Base-by-base conservation (phyloP, 495 filamentous ascomycete species). In the Apodospora peruviana region DNA sequence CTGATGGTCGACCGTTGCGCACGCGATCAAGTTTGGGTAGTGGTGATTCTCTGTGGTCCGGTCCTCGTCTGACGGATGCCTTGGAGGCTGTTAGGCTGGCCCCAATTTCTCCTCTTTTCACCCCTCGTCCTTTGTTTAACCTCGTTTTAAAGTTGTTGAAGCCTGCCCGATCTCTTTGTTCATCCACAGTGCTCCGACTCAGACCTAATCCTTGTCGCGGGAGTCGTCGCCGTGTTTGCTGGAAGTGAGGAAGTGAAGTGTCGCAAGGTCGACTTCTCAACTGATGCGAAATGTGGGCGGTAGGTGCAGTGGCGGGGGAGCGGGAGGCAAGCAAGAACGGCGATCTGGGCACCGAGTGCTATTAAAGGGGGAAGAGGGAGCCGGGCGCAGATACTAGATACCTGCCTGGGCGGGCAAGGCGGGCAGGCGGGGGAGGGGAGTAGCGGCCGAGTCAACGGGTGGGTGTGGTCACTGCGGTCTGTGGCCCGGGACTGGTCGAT, bases 271-370 rank as follows among this genome's bases (percentile, higher is more conserved):
- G 43, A 45, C 27, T 35, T 39, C 16, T 36, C 47, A 36, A 40
- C 41, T 40, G 40, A 57, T 54, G 50, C 53, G 41, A 40, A 40
- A 45, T 52, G 54, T 49, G 52, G 44, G 45, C 49, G 40, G 25
- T 45, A 39, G 59, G 52, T 40, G 45, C 49, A 40, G 25, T 45
- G 43, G 59, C 27, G 51, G 51, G 55, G 53, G 27, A 45, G 37
- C 57, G 54, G 50, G 27, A 51, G 45, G 41, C 25, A 40, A 45
- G 49, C 43, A 47, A 45, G 50, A 45, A 46, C 51, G 45, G 59
- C 49, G 49, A 47, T 53, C 56, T 45, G 60, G 48, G 55, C 56
- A 52, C 52, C 43, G 21, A 52, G 47, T 50, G 47, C 45, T 36
- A 54, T 39, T 59, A 57, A 51, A 55, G 59, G 53, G 58, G 35